Evolutionary conservation across 2,329 filamentous ascomycete species (phyloP), one percentile per base, ranked within the genome.

Genomic region (Leptographium galeiforme): DNA sequence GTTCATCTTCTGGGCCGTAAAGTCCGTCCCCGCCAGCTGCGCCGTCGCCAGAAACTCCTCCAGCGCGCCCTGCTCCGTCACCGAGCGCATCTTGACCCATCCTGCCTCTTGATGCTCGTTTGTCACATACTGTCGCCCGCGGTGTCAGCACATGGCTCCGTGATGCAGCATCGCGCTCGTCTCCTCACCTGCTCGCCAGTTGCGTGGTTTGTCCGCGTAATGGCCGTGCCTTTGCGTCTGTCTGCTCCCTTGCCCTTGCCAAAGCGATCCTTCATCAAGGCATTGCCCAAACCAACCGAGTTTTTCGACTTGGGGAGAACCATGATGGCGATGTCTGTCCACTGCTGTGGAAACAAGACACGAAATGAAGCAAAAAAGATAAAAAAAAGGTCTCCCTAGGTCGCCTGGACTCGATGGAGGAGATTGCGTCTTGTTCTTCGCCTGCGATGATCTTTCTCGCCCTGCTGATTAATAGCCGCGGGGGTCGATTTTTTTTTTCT

Each of bases 81-180:
- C 87, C 67, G 89, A 95, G 73, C 91, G 89, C 93, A 98, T 97
- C 76, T 97, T 98, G 65, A 97, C 89, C 89, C 90, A 98, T 61
- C 88, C 79, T 39, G 91, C 93, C 72, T 97, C 90, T 66, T 94
- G 84, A 61, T 82, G 84, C 59, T 87, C 85, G 67, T 95, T 96
- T 49, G 89, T 93, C 62, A 97, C 82, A 68, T 98, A 98, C 75
- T 85, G 58, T 43, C 10, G 44, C 10, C 1, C 32, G 13, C 13
- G 6, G 8, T n/a, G 13, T 50, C 46, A 38, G 33, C 34, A n/a
- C 6, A 14, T 34, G 14, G 2, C n/a, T 39, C 36, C 2, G 8
- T 13, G 13, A 13, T 30, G 6, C 25, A n/a, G 25, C 14, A 50
- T 19, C 45, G 32, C 10, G 8, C 13, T 13, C 19, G 18, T 18